These are phyloP conservation scores for Santalum album DNA, from an alignment of 164 flowering plant genomes.

Conservation along the genomic window DNA sequence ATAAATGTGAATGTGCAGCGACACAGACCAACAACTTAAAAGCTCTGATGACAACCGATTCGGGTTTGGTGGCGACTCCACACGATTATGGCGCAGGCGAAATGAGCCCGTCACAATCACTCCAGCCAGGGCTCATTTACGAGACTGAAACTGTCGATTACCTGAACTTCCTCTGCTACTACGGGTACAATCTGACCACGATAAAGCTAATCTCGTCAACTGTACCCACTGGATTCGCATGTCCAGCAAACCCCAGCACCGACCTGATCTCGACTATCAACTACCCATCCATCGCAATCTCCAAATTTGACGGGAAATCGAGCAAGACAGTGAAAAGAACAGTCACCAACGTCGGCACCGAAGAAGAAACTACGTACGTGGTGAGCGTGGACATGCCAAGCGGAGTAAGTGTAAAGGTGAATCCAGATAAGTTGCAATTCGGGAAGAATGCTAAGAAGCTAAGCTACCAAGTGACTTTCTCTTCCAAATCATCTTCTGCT, in stretches of 20 bases:
- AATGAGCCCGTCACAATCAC: constrained; percentile 35
- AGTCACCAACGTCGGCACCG: constrained; percentile 49
- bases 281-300: constrained; percentile 71
- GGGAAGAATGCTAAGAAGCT: constrained; percentile 26
- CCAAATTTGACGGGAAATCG: constrained; percentile 22
- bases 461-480: constrained; percentile 49
- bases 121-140: constrained; percentile 71
- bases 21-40: constrained; percentile 39
- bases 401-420: constrained; percentile 38
- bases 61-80: constrained; percentile 49
- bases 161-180: constrained; percentile 51
- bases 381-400: constrained; percentile 32
- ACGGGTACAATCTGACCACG: constrained; percentile 30
- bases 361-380: constrained; percentile 31
- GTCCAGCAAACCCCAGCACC: constrained; percentile 34
- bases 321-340: constrained; percentile 46
- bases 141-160: constrained; percentile 48
- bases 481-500: constrained; percentile 6
- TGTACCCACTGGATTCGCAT: constrained; percentile 33
- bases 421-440: constrained; percentile 47
- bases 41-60: constrained; percentile 35
- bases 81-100: constrained; percentile 73
- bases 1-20: constrained; percentile 52
- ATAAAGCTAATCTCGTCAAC: constrained; percentile 33
- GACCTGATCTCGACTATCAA: constrained; percentile 57